These are phyloP conservation scores for Pseudogymnoascus sp. DNA, from an alignment of 2,329 filamentous ascomycete genomes.

Conservation along the genomic window DNA sequence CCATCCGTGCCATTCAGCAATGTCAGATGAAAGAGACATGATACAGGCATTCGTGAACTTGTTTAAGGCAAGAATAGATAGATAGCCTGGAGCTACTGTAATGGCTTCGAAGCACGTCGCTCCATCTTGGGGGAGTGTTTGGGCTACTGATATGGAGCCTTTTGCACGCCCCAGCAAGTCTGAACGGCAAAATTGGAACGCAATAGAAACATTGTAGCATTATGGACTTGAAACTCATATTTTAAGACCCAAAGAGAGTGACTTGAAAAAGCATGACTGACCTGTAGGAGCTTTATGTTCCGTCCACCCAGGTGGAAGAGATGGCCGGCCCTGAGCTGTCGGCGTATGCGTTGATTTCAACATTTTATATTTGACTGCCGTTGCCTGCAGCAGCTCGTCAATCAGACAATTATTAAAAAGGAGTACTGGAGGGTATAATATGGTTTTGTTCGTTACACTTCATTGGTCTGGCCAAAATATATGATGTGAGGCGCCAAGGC, in stretches of 20 bases:
- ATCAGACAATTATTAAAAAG: not conserved
- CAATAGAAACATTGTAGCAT: not conserved
- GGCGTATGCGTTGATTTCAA: slow-evolving; percentile 70
- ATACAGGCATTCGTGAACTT: not conserved
- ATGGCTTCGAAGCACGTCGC: not conserved
- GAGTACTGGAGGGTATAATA: not conserved
- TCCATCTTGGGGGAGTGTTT: not conserved
- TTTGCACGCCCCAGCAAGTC: not conserved
- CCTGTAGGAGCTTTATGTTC: slow-evolving; percentile 81
- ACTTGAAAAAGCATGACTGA: slow-evolving; percentile 28
- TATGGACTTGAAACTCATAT: not conserved
- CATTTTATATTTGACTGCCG: slow-evolving; percentile 39
- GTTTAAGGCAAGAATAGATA: not conserved
- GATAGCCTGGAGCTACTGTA: not conserved
- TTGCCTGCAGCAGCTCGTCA: not conserved
- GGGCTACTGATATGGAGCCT: not conserved
- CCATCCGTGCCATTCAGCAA: not conserved
- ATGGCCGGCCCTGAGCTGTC: slow-evolving; percentile 37
- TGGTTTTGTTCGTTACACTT: not conserved
- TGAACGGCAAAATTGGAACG: not conserved
- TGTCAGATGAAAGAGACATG: not conserved
- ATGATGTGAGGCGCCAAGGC: slow-evolving; percentile 11
- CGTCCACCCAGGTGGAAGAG: slow-evolving; percentile 78
- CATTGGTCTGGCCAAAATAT: slow-evolving; percentile 1
- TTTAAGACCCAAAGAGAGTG: not conserved